A percentile compares a stretch with the other conserved stretches of the same genome.
Evolutionary conservation across 2,329 filamentous ascomycete species (phyloP).

Genomic region (Cercospora berteroae): DNA sequence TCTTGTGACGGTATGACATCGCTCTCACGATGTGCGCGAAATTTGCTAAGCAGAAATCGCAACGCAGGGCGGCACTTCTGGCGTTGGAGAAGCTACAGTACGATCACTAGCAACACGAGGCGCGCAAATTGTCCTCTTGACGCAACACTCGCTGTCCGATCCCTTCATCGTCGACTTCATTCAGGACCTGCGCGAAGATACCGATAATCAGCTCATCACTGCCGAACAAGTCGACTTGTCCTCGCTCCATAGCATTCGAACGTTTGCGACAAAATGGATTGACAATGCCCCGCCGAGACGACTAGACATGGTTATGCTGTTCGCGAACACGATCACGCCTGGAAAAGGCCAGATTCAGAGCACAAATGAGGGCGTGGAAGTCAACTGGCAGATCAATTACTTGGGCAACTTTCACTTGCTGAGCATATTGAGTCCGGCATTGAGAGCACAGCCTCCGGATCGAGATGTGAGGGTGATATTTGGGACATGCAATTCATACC

Average conservation of each 20-base stretch:
- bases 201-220: conserved; percentile 84
- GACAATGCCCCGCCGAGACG: conserved; percentile 88
- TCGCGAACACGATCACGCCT: conserved; percentile 74
- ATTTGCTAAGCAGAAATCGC: conserved; percentile 21
- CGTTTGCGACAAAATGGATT: conserved; percentile 96
- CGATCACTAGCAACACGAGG: conserved; percentile 74
- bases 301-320: conserved; percentile 87
- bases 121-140: conserved; percentile 87
- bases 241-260: conserved; percentile 83
- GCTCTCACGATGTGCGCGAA: background rate
- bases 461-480: conserved; percentile 88
- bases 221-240: conserved; percentile 90
- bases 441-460: conserved; percentile 88
- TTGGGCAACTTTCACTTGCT: conserved; percentile 93
- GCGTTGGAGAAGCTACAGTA: conserved; percentile 77
- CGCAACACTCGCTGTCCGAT: conserved; percentile 75
- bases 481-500: conserved; percentile 83
- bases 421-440: conserved; percentile 83
- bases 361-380: conserved; percentile 75
- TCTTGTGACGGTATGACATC: conserved; percentile 70
- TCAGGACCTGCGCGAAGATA: conserved; percentile 74
- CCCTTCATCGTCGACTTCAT: conserved; percentile 91
- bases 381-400: conserved; percentile 93
- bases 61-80: conserved; percentile 77
- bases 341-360: conserved; percentile 56